Evolutionary conservation across 2,329 filamentous ascomycete species (phyloP), one percentile per base, ranked within the genome.

Genomic region (Fusarium guadeloupense): DNA sequence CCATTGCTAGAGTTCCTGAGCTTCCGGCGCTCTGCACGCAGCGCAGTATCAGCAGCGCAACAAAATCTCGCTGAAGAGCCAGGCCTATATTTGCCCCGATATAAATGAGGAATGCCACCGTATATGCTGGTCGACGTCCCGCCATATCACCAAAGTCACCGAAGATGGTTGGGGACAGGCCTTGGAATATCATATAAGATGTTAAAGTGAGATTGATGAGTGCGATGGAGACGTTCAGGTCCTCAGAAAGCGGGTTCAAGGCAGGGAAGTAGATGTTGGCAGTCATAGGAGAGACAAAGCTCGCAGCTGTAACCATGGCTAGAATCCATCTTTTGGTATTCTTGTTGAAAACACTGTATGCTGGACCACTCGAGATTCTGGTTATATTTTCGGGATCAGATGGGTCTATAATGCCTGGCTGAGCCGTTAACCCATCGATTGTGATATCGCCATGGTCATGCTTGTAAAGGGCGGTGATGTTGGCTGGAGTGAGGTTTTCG

Each of bases 1-100:
- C 86, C 1, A 95, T 78, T 0, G 90, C 88, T n/a, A 92, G 79
- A 0, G 89, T 89, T 0, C 87, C 87, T 65, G 85, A 88, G 70
- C 85, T 89, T 1, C 89, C 88, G 1, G 80, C 79, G 26, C 85
- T 86, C 68, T 90, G 88, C 4, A 89, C 54, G 75, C 84, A 85
- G 1, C 88, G 81, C 9, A 90, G 74, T 3, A 89, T 77, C 26
- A 90, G 69, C 17, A 90, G 74, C 0, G 86, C 83, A 1, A 80
- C 77, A 53, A 84, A 88, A 68, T 82, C 78, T 25, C 81, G 76
- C 64, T 88, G 85, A 9, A 88, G 69, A 14, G 83, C 85, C 3
- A 89, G 75, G 0, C 84, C 86, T 14, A 88, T 76, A 61, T 88
- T 88, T 68, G 85, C 85, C 33, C 76, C 74, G 2, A 87, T 69